Evolutionary conservation across 257 asterid genomes (phyloP).

Genomic region (Primulina tabacum): DNA sequence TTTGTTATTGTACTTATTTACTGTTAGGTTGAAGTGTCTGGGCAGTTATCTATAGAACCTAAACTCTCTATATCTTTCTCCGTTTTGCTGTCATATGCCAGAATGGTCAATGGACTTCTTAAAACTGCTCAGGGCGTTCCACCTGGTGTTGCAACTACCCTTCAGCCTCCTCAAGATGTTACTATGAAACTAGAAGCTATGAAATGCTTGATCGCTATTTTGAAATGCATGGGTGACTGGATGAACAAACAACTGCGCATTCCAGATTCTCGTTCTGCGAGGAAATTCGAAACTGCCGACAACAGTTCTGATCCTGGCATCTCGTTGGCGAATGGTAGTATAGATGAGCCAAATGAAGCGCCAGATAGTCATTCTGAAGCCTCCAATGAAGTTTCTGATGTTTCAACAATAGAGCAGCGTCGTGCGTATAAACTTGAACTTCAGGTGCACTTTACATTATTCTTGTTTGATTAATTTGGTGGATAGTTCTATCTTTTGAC

Average conservation of each 20-base stretch:
- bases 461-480: constrained; percentile 24
- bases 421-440: constrained; percentile 98
- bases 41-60: constrained; percentile 14
- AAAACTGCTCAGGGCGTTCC: constrained; percentile 99
- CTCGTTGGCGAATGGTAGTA: constrained; percentile 56
- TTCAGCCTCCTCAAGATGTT: constrained; percentile 84
- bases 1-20: constrained; percentile 17
- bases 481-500: constrained; percentile 21
- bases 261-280: constrained; percentile 72
- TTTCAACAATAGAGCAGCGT: constrained; percentile 85
- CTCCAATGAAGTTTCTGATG: constrained; percentile 87
- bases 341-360: constrained; percentile 68
- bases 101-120: constrained; percentile 99
- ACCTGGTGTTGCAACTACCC: constrained; percentile 77
- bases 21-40: constrained; percentile 16
- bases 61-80: constrained; percentile 18
- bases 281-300: constrained; percentile 62
- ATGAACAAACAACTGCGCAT: constrained; percentile 91
- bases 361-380: constrained; percentile 87
- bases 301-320: constrained; percentile 61
- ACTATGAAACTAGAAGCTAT: constrained; percentile 90
- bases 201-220: constrained; percentile 82
- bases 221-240: constrained; percentile 98
- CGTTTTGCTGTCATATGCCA: constrained; percentile 30
- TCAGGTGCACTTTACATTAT: constrained; percentile 58